Conservation (phyloP, 768 basidiomycete species). For the Roridomyces roridus region DNA sequence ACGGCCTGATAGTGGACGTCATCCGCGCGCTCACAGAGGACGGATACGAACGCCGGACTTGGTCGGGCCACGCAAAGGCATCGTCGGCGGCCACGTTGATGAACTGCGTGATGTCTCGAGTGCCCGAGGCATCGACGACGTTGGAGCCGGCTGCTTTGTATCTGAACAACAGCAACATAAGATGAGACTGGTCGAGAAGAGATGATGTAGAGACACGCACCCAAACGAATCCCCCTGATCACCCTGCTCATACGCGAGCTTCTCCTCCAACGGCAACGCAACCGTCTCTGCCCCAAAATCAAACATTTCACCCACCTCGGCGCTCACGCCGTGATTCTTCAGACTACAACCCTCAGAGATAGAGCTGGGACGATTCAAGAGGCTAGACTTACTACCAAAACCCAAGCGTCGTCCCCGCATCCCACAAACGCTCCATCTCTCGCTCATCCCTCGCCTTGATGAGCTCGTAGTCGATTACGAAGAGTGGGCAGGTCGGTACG, state of each 20-base stretch:
- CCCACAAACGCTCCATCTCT: conserved; percentile 44
- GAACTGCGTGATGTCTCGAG: neutral
- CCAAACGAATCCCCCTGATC: conserved; percentile 47
- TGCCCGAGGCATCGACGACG: neutral
- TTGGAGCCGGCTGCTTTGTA: conserved; percentile 55
- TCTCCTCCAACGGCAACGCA: conserved; percentile 46
- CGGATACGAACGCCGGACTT: conserved; percentile 52
- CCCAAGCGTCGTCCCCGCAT: conserved; percentile 48
- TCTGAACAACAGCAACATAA: neutral
- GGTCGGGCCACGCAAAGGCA: conserved; percentile 47
- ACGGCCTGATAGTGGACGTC: conserved; percentile 33
- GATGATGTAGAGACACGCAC: conserved; percentile 26
- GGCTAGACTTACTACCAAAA: conserved; percentile 53
- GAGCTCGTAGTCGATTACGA: conserved; percentile 44
- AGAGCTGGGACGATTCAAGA: neutral
- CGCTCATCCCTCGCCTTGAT: conserved; percentile 41
- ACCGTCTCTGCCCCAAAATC: conserved; percentile 48
- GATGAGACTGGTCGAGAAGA: neutral
- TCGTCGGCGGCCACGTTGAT: conserved; percentile 48
- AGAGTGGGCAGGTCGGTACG: conserved; percentile 44
- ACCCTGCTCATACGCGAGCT: conserved; percentile 50
- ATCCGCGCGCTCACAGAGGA: conserved; percentile 45
- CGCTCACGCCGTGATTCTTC: conserved; percentile 49
- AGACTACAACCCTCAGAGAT: conserved; percentile 31
- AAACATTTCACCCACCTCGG: conserved; percentile 46